phyloP scores from a whole-genome alignment of 75 land plant genomes.

The Chamaecyparis obtusa region DNA sequence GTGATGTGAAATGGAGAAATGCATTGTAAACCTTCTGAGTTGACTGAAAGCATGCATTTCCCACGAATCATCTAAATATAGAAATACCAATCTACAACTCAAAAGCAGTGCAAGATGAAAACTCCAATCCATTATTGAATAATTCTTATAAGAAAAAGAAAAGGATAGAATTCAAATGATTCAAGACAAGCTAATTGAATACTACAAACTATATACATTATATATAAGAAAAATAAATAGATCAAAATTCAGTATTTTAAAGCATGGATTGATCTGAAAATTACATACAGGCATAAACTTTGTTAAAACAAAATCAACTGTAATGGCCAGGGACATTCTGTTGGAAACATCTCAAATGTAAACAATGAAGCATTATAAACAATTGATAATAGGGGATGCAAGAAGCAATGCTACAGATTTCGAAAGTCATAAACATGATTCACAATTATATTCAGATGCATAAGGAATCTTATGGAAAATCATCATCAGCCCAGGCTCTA shows the following conservation, averaged over 20 bases:
- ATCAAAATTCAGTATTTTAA: neutral
- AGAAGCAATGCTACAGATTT: neutral
- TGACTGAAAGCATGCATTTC: neutral
- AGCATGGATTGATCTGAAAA: neutral
- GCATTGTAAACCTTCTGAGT: neutral
- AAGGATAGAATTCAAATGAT: neutral
- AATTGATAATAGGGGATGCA: neutral
- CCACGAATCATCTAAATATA: neutral
- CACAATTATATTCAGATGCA: neutral
- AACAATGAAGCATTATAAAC: conserved; percentile 5
- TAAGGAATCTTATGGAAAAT: neutral
- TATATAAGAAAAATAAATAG: neutral
- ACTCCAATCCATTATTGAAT: neutral
- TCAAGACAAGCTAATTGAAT: no score
- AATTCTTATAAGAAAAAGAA: neutral
- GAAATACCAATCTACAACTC: neutral
- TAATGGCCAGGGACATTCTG: neutral
- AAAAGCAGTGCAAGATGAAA: neutral
- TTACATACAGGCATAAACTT: neutral
- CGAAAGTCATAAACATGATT: neutral
- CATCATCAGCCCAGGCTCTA: neutral
- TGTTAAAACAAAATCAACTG: neutral
- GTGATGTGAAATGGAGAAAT: neutral
- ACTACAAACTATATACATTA: neutral
- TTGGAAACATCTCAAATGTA: neutral